A percentile compares a stretch with the other conserved stretches of the same genome.
Conservation (phyloP, 2,329 filamentous ascomycete genomes). For the Cladosporium sp. region DNA sequence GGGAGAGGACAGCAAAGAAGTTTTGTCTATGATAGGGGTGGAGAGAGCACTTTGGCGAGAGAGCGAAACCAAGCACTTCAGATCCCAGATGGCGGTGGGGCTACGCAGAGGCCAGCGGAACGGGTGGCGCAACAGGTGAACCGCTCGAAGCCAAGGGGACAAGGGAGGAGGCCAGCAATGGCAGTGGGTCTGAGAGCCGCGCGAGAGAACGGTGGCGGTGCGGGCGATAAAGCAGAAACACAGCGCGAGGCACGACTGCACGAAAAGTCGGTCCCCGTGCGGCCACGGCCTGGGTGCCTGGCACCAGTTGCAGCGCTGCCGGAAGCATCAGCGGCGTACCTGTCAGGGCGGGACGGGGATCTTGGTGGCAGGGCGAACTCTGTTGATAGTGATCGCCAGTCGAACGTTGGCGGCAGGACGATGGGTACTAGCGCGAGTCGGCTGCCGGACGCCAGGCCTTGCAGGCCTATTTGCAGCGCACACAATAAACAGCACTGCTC, state of each 20-base stretch:
- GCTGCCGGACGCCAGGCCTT: constrained; percentile 8
- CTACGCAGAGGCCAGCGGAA: constrained; percentile 17
- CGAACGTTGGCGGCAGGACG: constrained; percentile 17
- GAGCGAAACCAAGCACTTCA: constrained; percentile 16
- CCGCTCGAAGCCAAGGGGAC: constrained; percentile 14
- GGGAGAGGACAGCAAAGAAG: constrained; percentile 18
- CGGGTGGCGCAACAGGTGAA: constrained; percentile 18
- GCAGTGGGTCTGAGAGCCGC: neutral
- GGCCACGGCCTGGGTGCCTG: constrained; percentile 8
- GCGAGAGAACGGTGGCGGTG: constrained; percentile 11
- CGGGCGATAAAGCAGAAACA: constrained; percentile 17
- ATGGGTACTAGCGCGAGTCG: constrained; percentile 2
- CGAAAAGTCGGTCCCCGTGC: constrained; percentile 16
- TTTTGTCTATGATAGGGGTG: constrained; percentile 20
- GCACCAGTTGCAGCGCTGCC: constrained; percentile 6
- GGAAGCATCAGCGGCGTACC: constrained; percentile 13
- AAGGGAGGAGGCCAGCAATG: constrained; percentile 8
- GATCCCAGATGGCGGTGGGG: constrained; percentile 19
- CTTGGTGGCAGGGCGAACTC: constrained; percentile 17
- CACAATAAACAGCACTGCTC: constrained; percentile 2
- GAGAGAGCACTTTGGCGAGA: neutral
- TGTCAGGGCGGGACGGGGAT: constrained; percentile 13
- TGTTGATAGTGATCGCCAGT: constrained; percentile 17
- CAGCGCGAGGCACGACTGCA: constrained; percentile 1
- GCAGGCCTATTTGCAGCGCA: constrained; percentile 13